Conservation (phyloP, 1,284 basidiomycete genomes). For the Phlebopus sp. region DNA sequence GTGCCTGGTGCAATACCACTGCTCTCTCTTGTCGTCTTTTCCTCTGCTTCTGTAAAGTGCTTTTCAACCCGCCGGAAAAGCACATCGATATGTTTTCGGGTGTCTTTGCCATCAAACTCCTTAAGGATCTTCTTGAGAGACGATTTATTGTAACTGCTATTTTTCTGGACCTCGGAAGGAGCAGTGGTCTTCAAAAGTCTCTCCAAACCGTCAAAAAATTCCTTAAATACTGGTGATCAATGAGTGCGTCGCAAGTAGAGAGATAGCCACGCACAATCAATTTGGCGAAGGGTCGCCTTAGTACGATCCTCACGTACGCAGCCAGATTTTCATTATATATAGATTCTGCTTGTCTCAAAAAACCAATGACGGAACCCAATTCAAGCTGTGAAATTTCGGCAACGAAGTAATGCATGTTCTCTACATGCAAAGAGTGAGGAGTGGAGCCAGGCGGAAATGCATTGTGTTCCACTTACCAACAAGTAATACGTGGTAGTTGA, state of each 20-base stretch:
- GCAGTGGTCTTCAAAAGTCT: conserved; percentile 79
- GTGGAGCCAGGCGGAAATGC: background rate
- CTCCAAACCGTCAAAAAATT: conserved; percentile 93
- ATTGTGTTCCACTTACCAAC: conserved; percentile 65
- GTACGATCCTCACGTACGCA: conserved; percentile 84
- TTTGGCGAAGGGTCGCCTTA: conserved; percentile 84
- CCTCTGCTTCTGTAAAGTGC: conserved; percentile 83
- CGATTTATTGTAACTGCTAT: conserved; percentile 74
- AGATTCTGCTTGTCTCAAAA: conserved; percentile 72
- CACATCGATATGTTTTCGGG: conserved; percentile 83
- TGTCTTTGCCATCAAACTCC: conserved; percentile 85
- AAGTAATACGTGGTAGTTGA: conserved; percentile 95
- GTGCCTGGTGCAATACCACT: conserved; percentile 60
- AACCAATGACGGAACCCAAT: conserved; percentile 65
- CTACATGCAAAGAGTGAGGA: conserved; percentile 40
- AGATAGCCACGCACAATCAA: conserved; percentile 66
- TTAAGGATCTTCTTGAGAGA: conserved; percentile 83
- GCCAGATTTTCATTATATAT: conserved; percentile 87
- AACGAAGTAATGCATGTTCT: conserved; percentile 95
- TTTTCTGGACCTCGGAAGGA: conserved; percentile 77
- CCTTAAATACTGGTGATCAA: conserved; percentile 46
- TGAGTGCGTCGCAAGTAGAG: background rate
- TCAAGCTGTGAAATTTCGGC: conserved; percentile 74
- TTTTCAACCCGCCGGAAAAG: conserved; percentile 93
- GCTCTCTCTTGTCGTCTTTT: conserved; percentile 57